Conservation (phyloP, 2,329 filamentous ascomycete genomes). For the Chaetothyriales sp. region DNA sequence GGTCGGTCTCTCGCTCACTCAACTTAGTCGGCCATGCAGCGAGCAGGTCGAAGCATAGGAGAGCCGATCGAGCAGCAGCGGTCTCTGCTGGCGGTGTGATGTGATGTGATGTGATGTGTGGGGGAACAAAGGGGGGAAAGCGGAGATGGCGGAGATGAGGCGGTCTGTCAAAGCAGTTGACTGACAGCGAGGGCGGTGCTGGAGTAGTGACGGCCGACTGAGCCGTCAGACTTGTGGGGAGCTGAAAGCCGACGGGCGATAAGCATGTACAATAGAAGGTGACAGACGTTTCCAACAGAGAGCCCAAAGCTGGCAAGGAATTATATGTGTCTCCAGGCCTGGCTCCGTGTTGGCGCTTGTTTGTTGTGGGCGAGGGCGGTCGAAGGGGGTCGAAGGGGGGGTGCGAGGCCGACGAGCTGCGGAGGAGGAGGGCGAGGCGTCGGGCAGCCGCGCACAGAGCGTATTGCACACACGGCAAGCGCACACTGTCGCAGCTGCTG, state of each 20-base stretch:
- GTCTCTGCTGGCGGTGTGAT: too few species aligned
- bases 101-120: too few species aligned
- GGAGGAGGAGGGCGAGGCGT: too few species aligned
- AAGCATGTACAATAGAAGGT: not conserved
- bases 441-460: not conserved
- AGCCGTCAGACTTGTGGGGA: not conserved
- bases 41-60: not conserved
- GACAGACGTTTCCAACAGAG: not conserved
- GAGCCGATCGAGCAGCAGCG: not conserved
- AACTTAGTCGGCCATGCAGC: not conserved
- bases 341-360: not conserved
- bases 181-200: not conserved
- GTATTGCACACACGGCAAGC: not conserved
- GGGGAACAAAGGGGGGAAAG: not conserved
- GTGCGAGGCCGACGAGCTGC: too few species aligned
- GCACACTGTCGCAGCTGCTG: not conserved
- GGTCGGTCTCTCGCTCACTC: conserved; percentile 3
- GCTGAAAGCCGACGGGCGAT: not conserved
- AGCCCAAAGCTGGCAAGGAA: not conserved
- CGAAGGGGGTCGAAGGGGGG: not conserved
- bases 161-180: not conserved
- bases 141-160: not conserved
- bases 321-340: not conserved
- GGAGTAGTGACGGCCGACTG: not conserved
- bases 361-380: not conserved